Evolutionary conservation across 805 yeast species (phyloP), one percentile per base, ranked within the genome.

Genomic region (Saccharomycodes ludwigii): DNA sequence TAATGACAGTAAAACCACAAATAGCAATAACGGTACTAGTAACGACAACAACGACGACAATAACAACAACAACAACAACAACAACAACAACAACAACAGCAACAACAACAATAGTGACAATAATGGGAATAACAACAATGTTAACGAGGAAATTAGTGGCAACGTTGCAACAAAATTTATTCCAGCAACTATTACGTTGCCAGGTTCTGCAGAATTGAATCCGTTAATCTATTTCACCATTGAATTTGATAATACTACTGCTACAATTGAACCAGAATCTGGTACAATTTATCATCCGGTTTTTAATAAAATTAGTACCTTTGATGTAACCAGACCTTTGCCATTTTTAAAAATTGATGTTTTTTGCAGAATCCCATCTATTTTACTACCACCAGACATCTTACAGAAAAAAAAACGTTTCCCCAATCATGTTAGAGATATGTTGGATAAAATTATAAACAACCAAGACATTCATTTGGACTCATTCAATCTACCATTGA

Each of bases 161-260:
- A 54, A 56, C 9, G 29, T 41, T 6, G 45, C 52, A 1, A 43
- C 57, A 1, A 46, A 46, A 17, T 48, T 51, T 25, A 55, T 76
- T 27, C 76, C 83, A 25, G 65, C 77, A 11, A 60, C 68, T 26
- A 61, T 72, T 27, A 58, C 71, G 29, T 59, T 71, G 27, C 76
- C 81, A 11, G 67, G 68, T 19, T 49, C 74, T 42, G 63, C 64
- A 31, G 58, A 67, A 21, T 66, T 71, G 39, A 73, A 73, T 42
- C 71, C 91, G 12, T 66, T 94, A 37, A 67, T 91, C 23, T 83
- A 82, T 54, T 68, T 86, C 47, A 84, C 94, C 2, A 66, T 91
- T 27, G 99, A 91, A 56, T 88, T 85, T 51, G 99, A 91, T 58
- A 91, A 91, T 56, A 84, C 88, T 31, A 91, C 86, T 42, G 78